Percentiles rank a stretch among this genome's conserved stretches.
Evolutionary conservation across 352 stramenopile genomes (phyloP).

Genomic region (Phytophthora pluvialis): DNA sequence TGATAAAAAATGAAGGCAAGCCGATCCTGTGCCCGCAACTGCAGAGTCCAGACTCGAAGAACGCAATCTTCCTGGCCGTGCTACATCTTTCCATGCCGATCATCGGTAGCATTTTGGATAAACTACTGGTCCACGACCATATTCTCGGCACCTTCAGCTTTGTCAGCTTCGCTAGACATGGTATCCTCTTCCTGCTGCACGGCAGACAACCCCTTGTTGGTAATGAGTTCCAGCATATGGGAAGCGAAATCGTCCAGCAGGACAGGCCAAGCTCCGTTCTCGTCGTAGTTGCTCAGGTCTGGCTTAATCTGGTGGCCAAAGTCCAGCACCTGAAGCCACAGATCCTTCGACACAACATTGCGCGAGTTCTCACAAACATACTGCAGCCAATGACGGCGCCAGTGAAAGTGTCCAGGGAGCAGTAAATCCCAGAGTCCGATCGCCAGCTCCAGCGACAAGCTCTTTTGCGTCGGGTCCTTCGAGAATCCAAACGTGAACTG

Average conservation of each 20-base stretch:
- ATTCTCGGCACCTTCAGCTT: conserved; percentile 45
- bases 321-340: conserved; percentile 88
- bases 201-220: conserved; percentile 40
- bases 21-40: background rate
- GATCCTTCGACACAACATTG: conserved; percentile 84
- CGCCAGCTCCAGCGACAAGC: conserved; percentile 74
- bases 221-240: conserved; percentile 67
- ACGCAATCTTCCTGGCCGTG: background rate
- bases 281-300: conserved; percentile 87
- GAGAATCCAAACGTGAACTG: conserved; percentile 87
- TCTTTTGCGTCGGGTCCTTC: conserved; percentile 87
- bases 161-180: conserved; percentile 27
- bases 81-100: background rate
- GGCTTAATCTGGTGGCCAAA: conserved; percentile 76
- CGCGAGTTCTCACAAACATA: conserved; percentile 71
- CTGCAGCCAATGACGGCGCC: conserved; percentile 70
- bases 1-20: conserved; percentile 10
- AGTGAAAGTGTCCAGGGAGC: conserved; percentile 66
- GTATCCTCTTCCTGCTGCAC: conserved; percentile 53
- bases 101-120: background rate
- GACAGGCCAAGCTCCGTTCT: conserved; percentile 88
- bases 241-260: conserved; percentile 86
- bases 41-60: background rate
- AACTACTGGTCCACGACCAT: conserved; percentile 64
- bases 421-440: conserved; percentile 77